Conservation (phyloP, 2,329 filamentous ascomycete species). For the Cryphonectria carpinicola region DNA sequence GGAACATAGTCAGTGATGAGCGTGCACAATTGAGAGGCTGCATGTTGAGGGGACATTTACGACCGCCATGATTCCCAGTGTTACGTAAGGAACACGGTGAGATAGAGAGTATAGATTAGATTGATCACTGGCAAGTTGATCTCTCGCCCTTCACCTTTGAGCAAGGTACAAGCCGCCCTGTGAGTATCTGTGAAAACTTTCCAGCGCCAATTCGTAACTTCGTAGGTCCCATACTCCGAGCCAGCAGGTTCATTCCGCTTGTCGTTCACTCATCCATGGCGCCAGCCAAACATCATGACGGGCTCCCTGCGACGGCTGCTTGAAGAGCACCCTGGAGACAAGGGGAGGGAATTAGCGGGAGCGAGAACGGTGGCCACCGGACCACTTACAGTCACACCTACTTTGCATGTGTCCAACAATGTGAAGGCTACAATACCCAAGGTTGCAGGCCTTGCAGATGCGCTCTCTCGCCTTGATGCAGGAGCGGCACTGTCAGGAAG, state of each 20-base stretch:
- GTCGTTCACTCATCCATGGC: not conserved
- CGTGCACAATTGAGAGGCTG: not conserved
- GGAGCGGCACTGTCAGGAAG: conserved; percentile 64
- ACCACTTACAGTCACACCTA: conserved; percentile 53
- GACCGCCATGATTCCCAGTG: not conserved
- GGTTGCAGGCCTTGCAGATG: conserved; percentile 71
- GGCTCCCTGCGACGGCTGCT: conserved; percentile 1
- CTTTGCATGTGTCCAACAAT: conserved; percentile 73
- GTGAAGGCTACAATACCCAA: conserved; percentile 82
- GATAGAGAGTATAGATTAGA: not conserved
- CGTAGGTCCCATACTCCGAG: not conserved
- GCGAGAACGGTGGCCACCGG: not conserved
- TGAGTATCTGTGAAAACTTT: not conserved
- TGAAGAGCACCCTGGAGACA: conserved; percentile 23
- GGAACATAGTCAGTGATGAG: not conserved
- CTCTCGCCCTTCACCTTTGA: not conserved
- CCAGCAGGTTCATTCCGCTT: not conserved
- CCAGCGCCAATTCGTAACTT: conserved; percentile 14
- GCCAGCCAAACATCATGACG: not conserved
- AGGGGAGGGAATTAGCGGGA: not conserved
- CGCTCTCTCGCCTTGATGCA: conserved; percentile 76
- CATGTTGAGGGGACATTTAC: not conserved
- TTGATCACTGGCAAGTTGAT: not conserved
- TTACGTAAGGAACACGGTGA: not conserved
- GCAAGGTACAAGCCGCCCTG: not conserved